Percentiles rank a stretch among this genome's conserved stretches.
phyloP scores from a whole-genome alignment of 2,329 filamentous ascomycete genomes.

The Anisogramma anomala region DNA sequence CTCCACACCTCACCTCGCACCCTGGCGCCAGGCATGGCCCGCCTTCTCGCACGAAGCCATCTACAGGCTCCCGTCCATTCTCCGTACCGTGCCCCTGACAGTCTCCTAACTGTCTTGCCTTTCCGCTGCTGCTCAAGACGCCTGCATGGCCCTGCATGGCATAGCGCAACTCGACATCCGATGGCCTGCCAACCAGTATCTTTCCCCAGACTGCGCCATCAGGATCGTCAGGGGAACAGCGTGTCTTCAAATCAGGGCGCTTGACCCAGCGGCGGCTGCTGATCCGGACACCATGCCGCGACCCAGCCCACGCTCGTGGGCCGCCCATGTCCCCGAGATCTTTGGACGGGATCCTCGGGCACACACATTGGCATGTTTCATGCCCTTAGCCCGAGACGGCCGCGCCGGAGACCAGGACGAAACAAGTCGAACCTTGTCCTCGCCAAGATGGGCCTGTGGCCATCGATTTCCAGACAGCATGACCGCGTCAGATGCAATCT shows the following conservation, averaged over 20 bases:
- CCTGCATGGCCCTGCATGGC: constrained; percentile 4
- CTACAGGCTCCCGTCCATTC: constrained; percentile 23
- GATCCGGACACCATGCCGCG: constrained; percentile 5
- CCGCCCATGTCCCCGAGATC: constrained; percentile 2
- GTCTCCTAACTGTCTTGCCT: constrained; percentile 12
- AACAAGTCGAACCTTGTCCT: not conserved
- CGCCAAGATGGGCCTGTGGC: constrained; percentile 6
- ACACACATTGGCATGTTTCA: constrained; percentile 12
- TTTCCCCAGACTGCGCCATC: constrained; percentile 11
- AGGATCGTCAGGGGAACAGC: constrained; percentile 13
- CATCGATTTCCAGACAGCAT: constrained; percentile 14
- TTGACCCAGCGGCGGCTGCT: not conserved
- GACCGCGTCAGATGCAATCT: constrained; percentile 13
- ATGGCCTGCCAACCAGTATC: constrained; percentile 1
- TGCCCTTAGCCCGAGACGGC: not conserved
- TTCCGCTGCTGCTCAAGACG: constrained; percentile 1
- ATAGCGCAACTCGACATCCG: constrained; percentile 1
- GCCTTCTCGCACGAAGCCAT: constrained; percentile 16
- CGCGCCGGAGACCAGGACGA: not conserved
- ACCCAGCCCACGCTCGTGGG: constrained; percentile 4
- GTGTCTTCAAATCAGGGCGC: constrained; percentile 5
- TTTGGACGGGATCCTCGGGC: constrained; percentile 1
- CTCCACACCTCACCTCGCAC: constrained; percentile 17
- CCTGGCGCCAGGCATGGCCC: constrained; percentile 18
- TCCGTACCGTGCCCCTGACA: constrained; percentile 10